Base-by-base conservation (phyloP, 2,329 filamentous ascomycete genomes). In the Xylariaceae sp. region DNA sequence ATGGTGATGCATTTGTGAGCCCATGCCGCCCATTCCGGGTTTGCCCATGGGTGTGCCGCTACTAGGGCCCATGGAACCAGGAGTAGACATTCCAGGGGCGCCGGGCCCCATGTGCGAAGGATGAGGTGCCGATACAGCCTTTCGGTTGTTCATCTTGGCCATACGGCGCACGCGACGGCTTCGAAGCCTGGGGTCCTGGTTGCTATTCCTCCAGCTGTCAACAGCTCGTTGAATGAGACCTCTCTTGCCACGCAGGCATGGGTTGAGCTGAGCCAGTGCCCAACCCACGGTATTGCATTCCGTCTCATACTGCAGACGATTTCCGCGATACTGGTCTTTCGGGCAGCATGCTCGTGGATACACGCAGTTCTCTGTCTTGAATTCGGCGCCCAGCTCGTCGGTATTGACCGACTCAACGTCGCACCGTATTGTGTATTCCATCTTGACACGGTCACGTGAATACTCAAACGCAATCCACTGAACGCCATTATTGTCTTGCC, bases 281-380 rank as follows among this genome's bases (percentile, higher is more conserved):
- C 94, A 99, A n/a, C 94, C 94, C n/a, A 99, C 94, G 0, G 91
- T 90, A 74, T 99, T 99, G 80, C 94, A 99, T 74, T 99, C 94
- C 14, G 90, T 97, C 76, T 99, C 94, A 71, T 99, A 99, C 62
- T 94, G 89, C 61, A 97, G 76, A 14, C 94, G 87, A 70, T 99
- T 99, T 55, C 94, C 94, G 54, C 92, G 88, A 77, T 99, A 99
- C 69, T 96, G 88, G 53, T 97, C 93, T 73, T 97, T 97, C 60
- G 85, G 83, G 71, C 91, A 96, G 77, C 92, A 97, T 4, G 94
- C 94, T 54, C 94, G 84, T 3, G 94, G 94, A 68, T 97, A 99
- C 13, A 99, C 94, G 69, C 94, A 97, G 74, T 99, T 99, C 70
- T 97, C 93, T 9, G 90, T 90, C 78, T 96, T 97, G 81, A 97